A percentile compares a stretch with the other conserved stretches of the same genome.
These are phyloP conservation scores for Mrakia gelida DNA, from an alignment of 768 basidiomycete species.

Conservation along the genomic window DNA sequence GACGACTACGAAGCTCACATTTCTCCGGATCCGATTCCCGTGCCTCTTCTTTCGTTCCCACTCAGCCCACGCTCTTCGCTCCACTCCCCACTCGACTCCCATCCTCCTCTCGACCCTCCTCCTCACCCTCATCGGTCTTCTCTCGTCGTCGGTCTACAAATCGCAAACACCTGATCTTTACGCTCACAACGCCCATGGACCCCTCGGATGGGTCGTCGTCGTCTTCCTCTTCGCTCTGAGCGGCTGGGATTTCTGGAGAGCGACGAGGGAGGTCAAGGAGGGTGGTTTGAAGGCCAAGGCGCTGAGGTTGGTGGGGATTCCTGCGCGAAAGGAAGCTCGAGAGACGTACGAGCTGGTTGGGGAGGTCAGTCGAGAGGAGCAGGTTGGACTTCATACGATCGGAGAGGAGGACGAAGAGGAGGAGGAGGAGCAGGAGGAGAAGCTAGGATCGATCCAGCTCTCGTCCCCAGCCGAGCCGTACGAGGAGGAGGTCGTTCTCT, in stretches of 20 bases:
- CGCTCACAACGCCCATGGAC: slow-evolving; percentile 55
- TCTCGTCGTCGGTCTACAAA: slow-evolving; percentile 64
- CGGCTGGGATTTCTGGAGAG: slow-evolving; percentile 52
- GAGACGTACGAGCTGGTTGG: neutral
- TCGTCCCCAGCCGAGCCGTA: neutral
- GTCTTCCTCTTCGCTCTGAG: slow-evolving; percentile 52
- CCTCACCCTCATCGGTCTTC: slow-evolving; percentile 60
- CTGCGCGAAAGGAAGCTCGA: neutral
- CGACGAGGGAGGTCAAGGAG: slow-evolving; percentile 3
- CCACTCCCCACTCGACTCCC: slow-evolving; percentile 59
- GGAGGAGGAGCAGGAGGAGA: neutral
- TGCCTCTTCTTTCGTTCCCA: slow-evolving; percentile 1
- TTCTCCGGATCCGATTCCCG: neutral
- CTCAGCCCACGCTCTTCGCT: slow-evolving; percentile 72
- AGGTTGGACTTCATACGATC: neutral
- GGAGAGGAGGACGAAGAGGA: neutral
- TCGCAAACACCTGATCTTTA: slow-evolving; percentile 78
- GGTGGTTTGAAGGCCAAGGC: neutral
- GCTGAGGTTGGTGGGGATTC: neutral
- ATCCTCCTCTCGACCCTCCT: slow-evolving; percentile 62
- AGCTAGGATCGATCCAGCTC: neutral
- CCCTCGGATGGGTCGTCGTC: slow-evolving; percentile 60
- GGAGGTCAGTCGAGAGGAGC: neutral
- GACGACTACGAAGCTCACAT: neutral
- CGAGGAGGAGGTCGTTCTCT: slow-evolving; percentile 3